Evolutionary conservation across 1,139 yeast species (phyloP), one percentile per base, ranked within the genome.

Genomic region (Hansenula sp.): DNA sequence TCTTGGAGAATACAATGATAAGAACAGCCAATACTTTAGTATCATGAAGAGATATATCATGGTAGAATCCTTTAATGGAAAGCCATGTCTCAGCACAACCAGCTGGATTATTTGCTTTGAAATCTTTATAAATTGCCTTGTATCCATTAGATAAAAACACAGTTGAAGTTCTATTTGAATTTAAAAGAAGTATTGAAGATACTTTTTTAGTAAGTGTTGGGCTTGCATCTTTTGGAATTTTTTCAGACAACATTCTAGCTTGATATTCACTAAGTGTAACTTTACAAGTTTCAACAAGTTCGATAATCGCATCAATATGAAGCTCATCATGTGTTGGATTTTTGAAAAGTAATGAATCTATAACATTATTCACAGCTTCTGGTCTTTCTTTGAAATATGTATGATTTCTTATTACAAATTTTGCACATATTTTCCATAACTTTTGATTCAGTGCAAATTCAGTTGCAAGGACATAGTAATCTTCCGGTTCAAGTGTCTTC

Each of bases 1-100:
- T 58, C 33, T 59, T 59, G 12, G 66, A 58, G 43, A 64, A 64
- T 5, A 53, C 43, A 18, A 55, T 50, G 6, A 70, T 47, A 21
- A 69, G 44, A 31, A 55, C 57, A 7, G 64, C 56, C 13, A 69
- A 14, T 2, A 56, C 53, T 31, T 51, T 44, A 2, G 56, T 44
- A 34, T 59, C 61, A 43, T 59, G 61, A 8, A 46, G 42, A 2
- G 38, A 27, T 6, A 58, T 28, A 2, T 48, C 37, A 5, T 40
- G 33, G 34, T 50, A 51, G n/a, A 42, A 39, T 21, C 50, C 41
- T 34, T 45, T 46, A 4, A 59, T 55, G 18, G 38, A 41, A 2
- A 42, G 34, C 65, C 65, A 61, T 3, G 49, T 43, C 10, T 41
- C 34, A 24, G 44, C 50, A 10, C 57, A 52, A 3, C 63, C 63